Conservation (phyloP, 2,329 filamentous ascomycete genomes). For the Phaeosphaeria sp. region DNA sequence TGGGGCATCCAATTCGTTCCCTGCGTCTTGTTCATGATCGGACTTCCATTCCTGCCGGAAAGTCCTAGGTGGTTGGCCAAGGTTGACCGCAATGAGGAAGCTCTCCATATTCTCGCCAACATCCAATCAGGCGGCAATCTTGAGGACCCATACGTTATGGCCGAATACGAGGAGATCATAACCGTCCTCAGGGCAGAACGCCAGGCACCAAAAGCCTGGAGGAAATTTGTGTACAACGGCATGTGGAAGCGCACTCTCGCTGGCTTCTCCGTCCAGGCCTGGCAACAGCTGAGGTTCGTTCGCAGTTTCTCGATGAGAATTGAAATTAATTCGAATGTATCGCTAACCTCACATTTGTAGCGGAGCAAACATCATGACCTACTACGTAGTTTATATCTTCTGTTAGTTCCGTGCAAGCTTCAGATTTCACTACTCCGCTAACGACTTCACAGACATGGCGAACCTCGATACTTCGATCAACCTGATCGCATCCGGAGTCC, state of each 20-base stretch:
- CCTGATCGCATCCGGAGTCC: constrained; percentile 48
- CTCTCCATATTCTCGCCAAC: constrained; percentile 52
- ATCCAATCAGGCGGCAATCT: constrained; percentile 55
- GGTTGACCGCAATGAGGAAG: constrained; percentile 55
- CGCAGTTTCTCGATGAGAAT: constrained; percentile 1
- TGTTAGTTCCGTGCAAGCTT: constrained; percentile 1
- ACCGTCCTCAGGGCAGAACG: constrained; percentile 52
- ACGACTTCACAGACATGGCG: constrained; percentile 55
- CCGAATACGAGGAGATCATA: constrained; percentile 58
- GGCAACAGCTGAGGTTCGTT: constrained; percentile 55
- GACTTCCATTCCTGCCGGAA: constrained; percentile 55
- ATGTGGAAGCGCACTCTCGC: constrained; percentile 67
- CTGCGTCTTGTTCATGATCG: constrained; percentile 52
- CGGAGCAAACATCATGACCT: constrained; percentile 32
- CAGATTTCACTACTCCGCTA: background rate
- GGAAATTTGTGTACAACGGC: constrained; percentile 58
- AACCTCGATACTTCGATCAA: constrained; percentile 61
- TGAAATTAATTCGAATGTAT: background rate
- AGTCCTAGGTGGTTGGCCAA: constrained; percentile 59
- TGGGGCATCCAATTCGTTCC: constrained; percentile 58
- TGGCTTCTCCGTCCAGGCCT: constrained; percentile 64
- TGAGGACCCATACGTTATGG: constrained; percentile 57
- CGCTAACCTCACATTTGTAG: background rate
- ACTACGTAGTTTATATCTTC: constrained; percentile 68
- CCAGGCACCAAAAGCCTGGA: constrained; percentile 47